These are phyloP conservation scores for Coniferiporia sulphurascens DNA, from an alignment of 1,284 basidiomycete genomes.

Conservation along the genomic window DNA sequence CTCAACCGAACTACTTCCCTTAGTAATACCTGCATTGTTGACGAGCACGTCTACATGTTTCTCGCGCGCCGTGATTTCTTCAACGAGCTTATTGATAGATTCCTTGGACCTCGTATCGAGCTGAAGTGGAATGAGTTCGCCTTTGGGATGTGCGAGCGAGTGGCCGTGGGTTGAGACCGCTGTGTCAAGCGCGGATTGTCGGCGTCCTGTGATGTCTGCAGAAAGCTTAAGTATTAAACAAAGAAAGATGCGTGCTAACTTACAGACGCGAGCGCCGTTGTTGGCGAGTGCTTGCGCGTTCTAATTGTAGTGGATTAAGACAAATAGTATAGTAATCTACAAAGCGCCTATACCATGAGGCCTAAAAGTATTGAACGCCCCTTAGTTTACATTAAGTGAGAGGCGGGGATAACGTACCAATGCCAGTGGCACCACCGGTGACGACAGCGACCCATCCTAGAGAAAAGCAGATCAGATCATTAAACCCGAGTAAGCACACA, in stretches of 20 bases:
- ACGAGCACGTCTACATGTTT: conserved; percentile 35
- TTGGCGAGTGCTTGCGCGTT: conserved; percentile 6
- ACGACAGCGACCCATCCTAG: conserved; percentile 9
- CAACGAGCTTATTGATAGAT: conserved; percentile 29
- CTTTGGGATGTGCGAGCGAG: conserved; percentile 27
- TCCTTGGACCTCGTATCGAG: conserved; percentile 33
- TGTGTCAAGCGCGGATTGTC: conserved; percentile 25
- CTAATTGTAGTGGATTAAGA: neutral
- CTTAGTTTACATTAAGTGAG: no score
- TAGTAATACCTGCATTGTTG: conserved; percentile 34
- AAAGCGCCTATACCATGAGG: neutral
- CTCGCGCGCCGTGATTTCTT: conserved; percentile 31
- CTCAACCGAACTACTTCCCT: conserved; percentile 27
- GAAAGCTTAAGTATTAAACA: neutral
- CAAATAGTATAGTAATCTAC: neutral
- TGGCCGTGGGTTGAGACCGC: conserved; percentile 27
- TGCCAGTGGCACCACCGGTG: conserved; percentile 12
- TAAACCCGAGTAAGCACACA: no score
- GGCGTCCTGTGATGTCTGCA: conserved; percentile 28
- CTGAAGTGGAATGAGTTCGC: conserved; percentile 31
- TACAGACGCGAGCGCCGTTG: conserved; percentile 12
- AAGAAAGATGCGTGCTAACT: neutral
- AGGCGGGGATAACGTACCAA: neutral
- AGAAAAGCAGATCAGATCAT: no score
- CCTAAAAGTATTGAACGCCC: neutral